These are phyloP conservation scores for Zizania palustris DNA, from an alignment of 202 grass and related monocot species.

Conservation along the genomic window DNA sequence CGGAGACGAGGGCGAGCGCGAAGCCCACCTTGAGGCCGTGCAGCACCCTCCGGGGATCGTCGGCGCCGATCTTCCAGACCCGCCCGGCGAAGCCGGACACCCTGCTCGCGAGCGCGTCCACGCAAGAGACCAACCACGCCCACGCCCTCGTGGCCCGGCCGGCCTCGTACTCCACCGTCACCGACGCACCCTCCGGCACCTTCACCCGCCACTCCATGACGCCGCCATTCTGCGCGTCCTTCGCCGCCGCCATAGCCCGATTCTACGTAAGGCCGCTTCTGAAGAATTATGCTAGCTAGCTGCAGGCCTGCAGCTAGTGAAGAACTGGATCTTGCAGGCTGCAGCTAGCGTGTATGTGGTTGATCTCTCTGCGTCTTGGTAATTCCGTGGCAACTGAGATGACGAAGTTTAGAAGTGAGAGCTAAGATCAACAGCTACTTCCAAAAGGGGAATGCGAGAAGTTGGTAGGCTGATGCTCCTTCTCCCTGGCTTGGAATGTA, in stretches of 20 bases:
- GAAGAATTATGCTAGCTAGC: not conserved
- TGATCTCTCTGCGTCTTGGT: not conserved
- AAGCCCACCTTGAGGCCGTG: slow-evolving; percentile 65
- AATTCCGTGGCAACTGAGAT: not conserved
- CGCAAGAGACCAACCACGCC: slow-evolving; percentile 22
- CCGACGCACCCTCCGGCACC: slow-evolving; percentile 55
- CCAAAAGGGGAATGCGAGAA: not conserved
- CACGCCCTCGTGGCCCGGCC: slow-evolving; percentile 7
- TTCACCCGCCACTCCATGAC: slow-evolving; percentile 55
- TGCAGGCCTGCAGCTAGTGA: not conserved
- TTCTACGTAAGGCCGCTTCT: slow-evolving; percentile 9
- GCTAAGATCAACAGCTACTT: not conserved
- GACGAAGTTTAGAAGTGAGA: not conserved
- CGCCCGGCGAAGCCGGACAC: slow-evolving; percentile 23
- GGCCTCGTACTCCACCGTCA: slow-evolving; percentile 40
- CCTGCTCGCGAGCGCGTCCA: slow-evolving; percentile 7
- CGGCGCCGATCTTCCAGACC: slow-evolving; percentile 54
- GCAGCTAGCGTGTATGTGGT: not conserved
- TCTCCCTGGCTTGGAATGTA: not conserved
- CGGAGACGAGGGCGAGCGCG: slow-evolving; percentile 55
- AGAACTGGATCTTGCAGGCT: slow-evolving; percentile 29
- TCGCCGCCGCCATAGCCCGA: slow-evolving; percentile 13
- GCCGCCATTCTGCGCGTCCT: slow-evolving; percentile 20
- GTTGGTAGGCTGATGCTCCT: not conserved
- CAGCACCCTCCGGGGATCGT: slow-evolving; percentile 62